Percentiles rank a stretch among this genome's conserved stretches.
Evolutionary conservation across 768 basidiomycete species (phyloP).

Genomic region (Mycena indigotica): DNA sequence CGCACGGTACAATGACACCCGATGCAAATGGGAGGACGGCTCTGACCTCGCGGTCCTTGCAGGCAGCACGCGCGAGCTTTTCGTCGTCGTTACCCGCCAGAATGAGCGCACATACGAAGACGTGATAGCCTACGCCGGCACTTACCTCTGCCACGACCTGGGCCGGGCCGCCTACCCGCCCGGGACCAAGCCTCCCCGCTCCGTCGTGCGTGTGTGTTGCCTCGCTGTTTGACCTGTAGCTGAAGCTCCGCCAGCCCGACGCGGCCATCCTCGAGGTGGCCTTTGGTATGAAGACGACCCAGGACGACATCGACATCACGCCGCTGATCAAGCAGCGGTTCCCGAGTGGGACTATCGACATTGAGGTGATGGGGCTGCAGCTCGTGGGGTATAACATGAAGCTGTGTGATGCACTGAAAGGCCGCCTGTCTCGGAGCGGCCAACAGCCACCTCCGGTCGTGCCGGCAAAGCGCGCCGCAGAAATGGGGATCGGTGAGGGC

Average conservation of each 20-base stretch:
- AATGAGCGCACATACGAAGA: neutral
- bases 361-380: neutral
- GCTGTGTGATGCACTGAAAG: neutral
- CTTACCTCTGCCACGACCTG: neutral
- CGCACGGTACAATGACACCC: neutral
- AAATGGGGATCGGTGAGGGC: too few species aligned
- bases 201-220: too few species aligned
- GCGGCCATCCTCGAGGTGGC: neutral
- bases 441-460: neutral
- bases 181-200: too few species aligned
- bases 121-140: neutral
- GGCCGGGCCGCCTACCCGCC: too few species aligned
- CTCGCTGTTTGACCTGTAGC: too few species aligned
- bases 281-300: neutral
- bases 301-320: neutral
- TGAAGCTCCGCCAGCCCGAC: too few species aligned
- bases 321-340: neutral
- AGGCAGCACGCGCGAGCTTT: neutral
- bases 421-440: neutral
- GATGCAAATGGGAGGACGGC: neutral
- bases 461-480: neutral
- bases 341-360: neutral
- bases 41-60: neutral
- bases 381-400: neutral
- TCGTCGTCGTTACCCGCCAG: neutral